Conservation (phyloP, 495 filamentous ascomycete genomes). For the Lasiosphaeria hispida region DNA sequence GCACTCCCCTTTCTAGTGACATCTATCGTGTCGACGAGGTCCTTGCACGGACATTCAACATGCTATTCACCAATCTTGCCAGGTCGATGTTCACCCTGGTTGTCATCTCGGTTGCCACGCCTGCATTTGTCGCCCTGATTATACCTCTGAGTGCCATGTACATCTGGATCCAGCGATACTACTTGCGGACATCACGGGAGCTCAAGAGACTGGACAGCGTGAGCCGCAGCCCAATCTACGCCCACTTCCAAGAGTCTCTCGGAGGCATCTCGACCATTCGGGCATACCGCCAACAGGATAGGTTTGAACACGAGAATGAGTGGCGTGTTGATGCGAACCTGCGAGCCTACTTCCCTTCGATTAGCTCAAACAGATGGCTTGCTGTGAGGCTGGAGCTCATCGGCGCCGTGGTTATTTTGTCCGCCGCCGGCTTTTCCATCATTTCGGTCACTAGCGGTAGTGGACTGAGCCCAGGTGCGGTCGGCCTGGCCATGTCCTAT, state of each 20-base stretch:
- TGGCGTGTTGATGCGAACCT: slow-evolving; percentile 97
- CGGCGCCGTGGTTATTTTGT: slow-evolving; percentile 89
- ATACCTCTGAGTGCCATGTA: slow-evolving; percentile 80
- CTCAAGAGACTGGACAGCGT: slow-evolving; percentile 95
- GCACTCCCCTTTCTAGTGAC: slow-evolving; percentile 56
- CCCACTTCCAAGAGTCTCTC: slow-evolving; percentile 97
- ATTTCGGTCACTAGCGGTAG: slow-evolving; percentile 73
- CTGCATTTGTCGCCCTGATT: slow-evolving; percentile 75
- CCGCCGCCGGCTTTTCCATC: slow-evolving; percentile 78
- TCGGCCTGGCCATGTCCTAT: slow-evolving; percentile 95
- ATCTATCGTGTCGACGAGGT: slow-evolving; percentile 96
- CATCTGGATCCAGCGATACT: slow-evolving; percentile 94
- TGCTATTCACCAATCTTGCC: slow-evolving; percentile 88
- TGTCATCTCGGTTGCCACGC: slow-evolving; percentile 79
- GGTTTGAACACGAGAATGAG: slow-evolving; percentile 93
- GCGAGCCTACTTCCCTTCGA: slow-evolving; percentile 92
- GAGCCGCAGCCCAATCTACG: slow-evolving; percentile 92
- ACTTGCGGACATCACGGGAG: slow-evolving; percentile 92
- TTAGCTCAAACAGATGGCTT: slow-evolving; percentile 94
- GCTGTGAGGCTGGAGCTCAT: slow-evolving; percentile 95
- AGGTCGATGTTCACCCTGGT: slow-evolving; percentile 81
- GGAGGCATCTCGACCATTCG: slow-evolving; percentile 96
- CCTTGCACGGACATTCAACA: slow-evolving; percentile 85
- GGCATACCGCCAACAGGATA: slow-evolving; percentile 82
- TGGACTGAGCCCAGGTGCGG: slow-evolving; percentile 68